Conservation (phyloP, 148 eudicot genomes). For the Cornus suecica region DNA sequence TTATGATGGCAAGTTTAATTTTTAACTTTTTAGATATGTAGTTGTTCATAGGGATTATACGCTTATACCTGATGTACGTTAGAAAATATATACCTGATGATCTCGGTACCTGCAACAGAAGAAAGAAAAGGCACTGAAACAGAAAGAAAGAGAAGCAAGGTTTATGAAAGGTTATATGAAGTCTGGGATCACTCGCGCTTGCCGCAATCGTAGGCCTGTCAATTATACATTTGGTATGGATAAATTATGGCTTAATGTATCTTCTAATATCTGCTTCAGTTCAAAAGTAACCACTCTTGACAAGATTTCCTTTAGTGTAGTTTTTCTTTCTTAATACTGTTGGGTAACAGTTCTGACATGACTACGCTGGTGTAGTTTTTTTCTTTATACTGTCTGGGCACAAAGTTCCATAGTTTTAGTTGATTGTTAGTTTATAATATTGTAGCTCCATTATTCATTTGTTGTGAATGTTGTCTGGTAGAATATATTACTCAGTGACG, state of each 20-base stretch:
- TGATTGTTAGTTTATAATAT: too few relatives aligned
- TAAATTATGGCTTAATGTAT: neutral
- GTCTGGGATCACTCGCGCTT: constrained; percentile 55
- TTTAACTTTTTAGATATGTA: neutral
- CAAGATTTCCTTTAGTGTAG: neutral
- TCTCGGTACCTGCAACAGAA: constrained; percentile 44
- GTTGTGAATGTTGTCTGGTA: neutral
- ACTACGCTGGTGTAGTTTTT: too few relatives aligned
- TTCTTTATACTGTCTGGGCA: neutral
- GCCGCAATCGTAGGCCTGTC: constrained; percentile 62
- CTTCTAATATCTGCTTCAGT: neutral
- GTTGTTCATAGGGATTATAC: constrained; percentile 8
- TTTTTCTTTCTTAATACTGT: neutral
- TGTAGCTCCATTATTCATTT: neutral
- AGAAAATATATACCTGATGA: too few relatives aligned
- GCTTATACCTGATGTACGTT: neutral
- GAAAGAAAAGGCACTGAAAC: constrained; percentile 55
- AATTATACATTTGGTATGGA: constrained; percentile 80
- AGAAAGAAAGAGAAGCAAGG: constrained; percentile 39
- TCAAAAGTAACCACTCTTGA: neutral
- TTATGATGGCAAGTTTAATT: neutral
- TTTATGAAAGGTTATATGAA: constrained; percentile 30
- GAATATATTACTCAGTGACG: neutral
- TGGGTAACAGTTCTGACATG: too few relatives aligned
- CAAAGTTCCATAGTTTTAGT: neutral